These are phyloP conservation scores for Neonectria coccinea DNA, from an alignment of 2,329 filamentous ascomycete genomes.

Conservation along the genomic window DNA sequence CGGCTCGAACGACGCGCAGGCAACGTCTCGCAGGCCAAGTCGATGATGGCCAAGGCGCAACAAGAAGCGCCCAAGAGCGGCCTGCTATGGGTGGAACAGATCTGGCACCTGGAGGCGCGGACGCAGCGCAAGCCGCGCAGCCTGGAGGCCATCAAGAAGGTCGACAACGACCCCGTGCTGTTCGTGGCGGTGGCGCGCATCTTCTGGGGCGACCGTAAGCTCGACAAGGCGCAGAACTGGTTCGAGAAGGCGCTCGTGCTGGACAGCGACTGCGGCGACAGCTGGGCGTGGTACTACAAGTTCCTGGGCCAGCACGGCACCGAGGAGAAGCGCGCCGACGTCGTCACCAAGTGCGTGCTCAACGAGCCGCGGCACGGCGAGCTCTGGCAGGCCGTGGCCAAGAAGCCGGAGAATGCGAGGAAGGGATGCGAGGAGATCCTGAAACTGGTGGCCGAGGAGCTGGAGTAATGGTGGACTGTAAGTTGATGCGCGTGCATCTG, in stretches of 20 bases:
- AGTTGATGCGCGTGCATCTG: slow-evolving; percentile 2
- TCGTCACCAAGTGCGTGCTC: slow-evolving; percentile 81
- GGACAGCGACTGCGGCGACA: slow-evolving; percentile 89
- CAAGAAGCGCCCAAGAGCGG: slow-evolving; percentile 92
- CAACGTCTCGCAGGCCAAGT: slow-evolving; percentile 85
- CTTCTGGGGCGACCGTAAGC: slow-evolving; percentile 91
- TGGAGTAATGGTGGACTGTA: slow-evolving; percentile 45
- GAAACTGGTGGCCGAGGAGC: slow-evolving; percentile 74
- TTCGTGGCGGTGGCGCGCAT: slow-evolving; percentile 94
- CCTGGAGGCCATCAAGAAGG: slow-evolving; percentile 95
- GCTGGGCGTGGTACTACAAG: slow-evolving; percentile 98
- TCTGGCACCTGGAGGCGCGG: slow-evolving; percentile 91
- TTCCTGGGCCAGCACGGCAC: slow-evolving; percentile 94
- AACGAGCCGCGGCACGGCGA: slow-evolving; percentile 95
- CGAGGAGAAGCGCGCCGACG: slow-evolving; percentile 89
- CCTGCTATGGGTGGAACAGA: slow-evolving; percentile 91
- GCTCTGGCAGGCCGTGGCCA: slow-evolving; percentile 86
- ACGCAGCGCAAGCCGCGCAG: slow-evolving; percentile 93
- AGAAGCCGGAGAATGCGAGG: slow-evolving; percentile 84
- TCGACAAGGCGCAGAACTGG: slow-evolving; percentile 96
- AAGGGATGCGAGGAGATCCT: slow-evolving; percentile 84
- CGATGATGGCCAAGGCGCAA: slow-evolving; percentile 91
- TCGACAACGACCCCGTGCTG: slow-evolving; percentile 89
- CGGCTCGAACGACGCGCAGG: slow-evolving; percentile 89
- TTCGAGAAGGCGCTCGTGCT: slow-evolving; percentile 95